These are phyloP conservation scores for Metschnikowia arizonensis DNA, from an alignment of 805 yeast genomes.

Conservation along the genomic window DNA sequence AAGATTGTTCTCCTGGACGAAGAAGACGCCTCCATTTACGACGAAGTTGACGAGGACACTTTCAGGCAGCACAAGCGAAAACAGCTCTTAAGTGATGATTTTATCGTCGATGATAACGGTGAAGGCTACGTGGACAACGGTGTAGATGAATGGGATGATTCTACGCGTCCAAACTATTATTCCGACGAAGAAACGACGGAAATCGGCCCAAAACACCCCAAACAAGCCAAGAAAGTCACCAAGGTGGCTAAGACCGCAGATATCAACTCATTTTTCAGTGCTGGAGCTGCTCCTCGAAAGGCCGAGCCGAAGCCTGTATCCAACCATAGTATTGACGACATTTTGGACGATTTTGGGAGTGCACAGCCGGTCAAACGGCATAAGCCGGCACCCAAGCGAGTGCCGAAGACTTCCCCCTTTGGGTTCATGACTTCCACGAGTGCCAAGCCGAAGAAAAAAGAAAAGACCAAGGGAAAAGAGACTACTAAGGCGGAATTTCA, in stretches of 20 bases:
- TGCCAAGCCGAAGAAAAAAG: constrained; percentile 10
- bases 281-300: constrained; percentile 9
- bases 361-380: constrained; percentile 12
- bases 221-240: constrained; percentile 31
- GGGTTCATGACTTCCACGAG: constrained; percentile 26
- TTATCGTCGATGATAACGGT: constrained; percentile 91
- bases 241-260: constrained; percentile 43
- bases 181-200: constrained; percentile 51
- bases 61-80: constrained; percentile 74
- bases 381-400: constrained; percentile 22
- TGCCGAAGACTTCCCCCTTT: constrained; percentile 31
- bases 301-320: constrained; percentile 19
- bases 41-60: constrained; percentile 79
- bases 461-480: neutral
- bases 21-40: constrained; percentile 65
- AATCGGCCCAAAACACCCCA: constrained; percentile 22
- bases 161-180: constrained; percentile 45
- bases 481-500: neutral
- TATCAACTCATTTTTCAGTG: constrained; percentile 51
- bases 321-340: constrained; percentile 19
- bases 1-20: constrained; percentile 41
- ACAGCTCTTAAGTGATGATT: constrained; percentile 82
- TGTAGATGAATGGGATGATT: constrained; percentile 78
- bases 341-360: constrained; percentile 18
- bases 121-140: constrained; percentile 94